A percentile compares a stretch with the other conserved stretches of the same genome.
phyloP scores from a whole-genome alignment of 2,329 filamentous ascomycete genomes.

The Emergomyces orientalis region DNA sequence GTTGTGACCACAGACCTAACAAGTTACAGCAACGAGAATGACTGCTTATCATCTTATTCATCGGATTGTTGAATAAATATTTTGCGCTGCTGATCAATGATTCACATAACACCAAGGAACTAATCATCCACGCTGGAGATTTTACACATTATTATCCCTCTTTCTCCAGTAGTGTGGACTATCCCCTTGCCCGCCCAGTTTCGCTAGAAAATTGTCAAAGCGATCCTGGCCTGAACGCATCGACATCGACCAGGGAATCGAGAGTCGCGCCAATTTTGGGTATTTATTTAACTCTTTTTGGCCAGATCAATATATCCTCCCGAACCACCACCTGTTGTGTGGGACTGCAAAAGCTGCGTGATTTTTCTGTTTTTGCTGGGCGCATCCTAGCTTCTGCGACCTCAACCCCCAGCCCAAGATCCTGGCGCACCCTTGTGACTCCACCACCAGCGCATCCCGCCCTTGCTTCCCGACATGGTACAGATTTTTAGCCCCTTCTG shows the following conservation, averaged over 20 bases:
- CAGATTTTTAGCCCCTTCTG: constrained; percentile 4
- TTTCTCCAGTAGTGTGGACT: too few relatives aligned
- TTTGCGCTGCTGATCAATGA: neutral
- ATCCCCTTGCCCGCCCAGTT: neutral
- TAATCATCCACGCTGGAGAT: neutral
- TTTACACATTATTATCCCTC: neutral
- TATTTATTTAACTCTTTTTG: neutral
- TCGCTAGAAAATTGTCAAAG: neutral
- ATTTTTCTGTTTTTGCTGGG: neutral
- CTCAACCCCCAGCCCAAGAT: neutral
- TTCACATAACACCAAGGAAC: neutral
- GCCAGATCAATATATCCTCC: neutral
- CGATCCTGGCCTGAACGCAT: neutral
- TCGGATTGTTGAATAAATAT: neutral
- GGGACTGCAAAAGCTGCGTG: neutral
- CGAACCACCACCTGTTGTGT: neutral
- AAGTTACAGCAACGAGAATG: neutral
- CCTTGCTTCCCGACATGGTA: constrained; percentile 7
- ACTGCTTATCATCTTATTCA: neutral
- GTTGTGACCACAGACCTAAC: neutral
- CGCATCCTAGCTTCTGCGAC: neutral
- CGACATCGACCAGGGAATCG: neutral
- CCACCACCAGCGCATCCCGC: neutral
- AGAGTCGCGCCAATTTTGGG: neutral
- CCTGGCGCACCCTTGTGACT: neutral